phyloP scores from a whole-genome alignment of 768 basidiomycete genomes.

The Inosperma sp. region DNA sequence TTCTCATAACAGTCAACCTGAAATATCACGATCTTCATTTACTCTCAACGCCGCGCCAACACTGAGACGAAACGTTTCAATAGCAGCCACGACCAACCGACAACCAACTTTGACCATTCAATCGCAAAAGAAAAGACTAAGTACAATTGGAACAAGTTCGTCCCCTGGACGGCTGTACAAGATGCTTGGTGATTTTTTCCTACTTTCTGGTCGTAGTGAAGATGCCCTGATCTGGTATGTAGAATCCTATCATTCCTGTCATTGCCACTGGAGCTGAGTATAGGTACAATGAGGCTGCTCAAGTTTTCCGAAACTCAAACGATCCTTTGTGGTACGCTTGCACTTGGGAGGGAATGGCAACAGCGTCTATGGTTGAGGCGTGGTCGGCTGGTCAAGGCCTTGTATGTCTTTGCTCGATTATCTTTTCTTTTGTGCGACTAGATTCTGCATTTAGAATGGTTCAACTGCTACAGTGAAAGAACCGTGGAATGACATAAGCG shows the following conservation, averaged over 20 bases:
- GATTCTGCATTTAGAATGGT: constrained; percentile 42
- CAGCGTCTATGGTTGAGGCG: constrained; percentile 72
- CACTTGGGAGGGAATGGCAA: constrained; percentile 80
- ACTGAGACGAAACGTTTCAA: constrained; percentile 50
- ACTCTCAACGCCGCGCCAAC: constrained; percentile 37
- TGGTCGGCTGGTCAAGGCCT: constrained; percentile 75
- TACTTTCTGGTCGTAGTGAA: constrained; percentile 78
- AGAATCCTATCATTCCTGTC: constrained; percentile 4
- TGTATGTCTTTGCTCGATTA: constrained; percentile 39
- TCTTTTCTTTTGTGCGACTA: neutral
- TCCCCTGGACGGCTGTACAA: constrained; percentile 86
- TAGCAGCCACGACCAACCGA: constrained; percentile 44
- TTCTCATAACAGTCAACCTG: constrained; percentile 53
- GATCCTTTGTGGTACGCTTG: constrained; percentile 90
- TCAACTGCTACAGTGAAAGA: constrained; percentile 52
- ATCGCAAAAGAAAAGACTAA: constrained; percentile 56
- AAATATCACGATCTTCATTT: constrained; percentile 39
- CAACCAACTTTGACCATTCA: constrained; percentile 48
- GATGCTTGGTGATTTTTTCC: constrained; percentile 81
- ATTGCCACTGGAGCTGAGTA: constrained; percentile 15
- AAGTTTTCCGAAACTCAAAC: constrained; percentile 64
- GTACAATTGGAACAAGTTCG: constrained; percentile 61
- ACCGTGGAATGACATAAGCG: constrained; percentile 71
- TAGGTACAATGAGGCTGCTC: constrained; percentile 85
- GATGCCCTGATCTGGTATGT: constrained; percentile 79